Base-by-base conservation (phyloP, 2,329 filamentous ascomycete genomes). In the Fonsecaea monophora region DNA sequence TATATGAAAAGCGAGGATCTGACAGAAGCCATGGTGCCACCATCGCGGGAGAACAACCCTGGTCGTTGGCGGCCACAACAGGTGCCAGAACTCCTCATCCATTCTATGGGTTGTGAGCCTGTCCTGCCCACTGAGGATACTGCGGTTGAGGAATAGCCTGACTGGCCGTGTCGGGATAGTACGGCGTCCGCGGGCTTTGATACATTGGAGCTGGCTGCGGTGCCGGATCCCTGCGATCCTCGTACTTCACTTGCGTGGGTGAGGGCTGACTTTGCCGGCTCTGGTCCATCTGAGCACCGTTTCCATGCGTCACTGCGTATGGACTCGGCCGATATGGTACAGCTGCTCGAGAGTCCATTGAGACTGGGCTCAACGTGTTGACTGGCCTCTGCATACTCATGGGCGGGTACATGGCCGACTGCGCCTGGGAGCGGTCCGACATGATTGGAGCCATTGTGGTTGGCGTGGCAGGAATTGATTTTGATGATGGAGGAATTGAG, bases 381-480 rank as follows among this genome's bases (percentile, higher is more conserved):
- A 73, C 65, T 9, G 71, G 70, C 35, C 71, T 57, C 57, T 70
- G 68, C 65, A 72, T 70, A 56, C 35, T 73, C 55, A 72, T 70
- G 4, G 71, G 71, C 18, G 72, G 71, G 61, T 73, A 74, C 71
- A 74, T 72, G 15, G 64, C 37, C 4, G 69, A 25, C 48, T 68
- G 67, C 6, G 65, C 30, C 48, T 68, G 71, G 21, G 42, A 25
- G 25, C 72, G 66, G 60, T 72, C 71, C 10, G 69, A 58, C 53
- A 73, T 62, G 54, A 68, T 69, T 4, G 72, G 50, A 18, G 72
- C 65, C 60, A 74, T 70, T 13, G 68, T 67, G 2, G 69, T 70
- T 1, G 70, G 67, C 25, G 71, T 71, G 30, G 72, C 62, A 3
- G 68, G 67, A 9, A 73, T 70, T 9, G 70, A 54, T 40, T 70